phyloP scores from a whole-genome alignment of 2,329 filamentous ascomycete species.

The Plenodomus biglobosus region DNA sequence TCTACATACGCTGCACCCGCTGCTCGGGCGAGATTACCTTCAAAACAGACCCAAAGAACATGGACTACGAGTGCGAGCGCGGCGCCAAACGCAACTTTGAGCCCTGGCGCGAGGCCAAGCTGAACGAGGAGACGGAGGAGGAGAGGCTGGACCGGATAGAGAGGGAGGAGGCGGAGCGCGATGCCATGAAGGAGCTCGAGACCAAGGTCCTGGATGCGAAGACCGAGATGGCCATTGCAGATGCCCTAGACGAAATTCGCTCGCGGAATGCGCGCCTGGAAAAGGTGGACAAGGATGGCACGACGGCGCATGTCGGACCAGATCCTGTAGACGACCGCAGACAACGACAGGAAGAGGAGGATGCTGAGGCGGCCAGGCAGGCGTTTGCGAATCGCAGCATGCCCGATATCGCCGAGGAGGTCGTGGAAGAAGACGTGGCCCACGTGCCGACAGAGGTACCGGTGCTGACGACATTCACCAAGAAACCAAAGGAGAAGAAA shows the following conservation, averaged over 20 bases:
- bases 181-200: slow-evolving; percentile 94
- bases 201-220: slow-evolving; percentile 91
- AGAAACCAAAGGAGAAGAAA: slow-evolving; percentile 85
- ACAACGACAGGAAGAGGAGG: slow-evolving; percentile 72
- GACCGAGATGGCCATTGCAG: slow-evolving; percentile 93
- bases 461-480: slow-evolving; percentile 64
- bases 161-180: slow-evolving; percentile 74
- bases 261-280: slow-evolving; percentile 88
- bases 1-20: slow-evolving; percentile 84
- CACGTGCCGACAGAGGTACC: slow-evolving; percentile 25
- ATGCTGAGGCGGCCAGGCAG: slow-evolving; percentile 74
- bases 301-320: slow-evolving; percentile 54
- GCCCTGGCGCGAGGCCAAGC: slow-evolving; percentile 74
- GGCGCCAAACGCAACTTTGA: slow-evolving; percentile 94
- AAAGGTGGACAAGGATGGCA: slow-evolving; percentile 66
- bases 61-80: slow-evolving; percentile 79
- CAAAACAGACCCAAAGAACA: slow-evolving; percentile 91
- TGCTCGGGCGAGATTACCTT: slow-evolving; percentile 89
- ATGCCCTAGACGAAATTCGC: slow-evolving; percentile 92
- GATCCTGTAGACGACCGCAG: slow-evolving; percentile 61
- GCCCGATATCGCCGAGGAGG: slow-evolving; percentile 55
- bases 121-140: slow-evolving; percentile 78
- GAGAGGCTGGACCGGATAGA: slow-evolving; percentile 83
- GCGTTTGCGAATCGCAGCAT: slow-evolving; percentile 64
- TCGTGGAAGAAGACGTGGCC: slow-evolving; percentile 51